Evolutionary conservation across 805 yeast genomes (phyloP).

Genomic region (Pichia heedii): DNA sequence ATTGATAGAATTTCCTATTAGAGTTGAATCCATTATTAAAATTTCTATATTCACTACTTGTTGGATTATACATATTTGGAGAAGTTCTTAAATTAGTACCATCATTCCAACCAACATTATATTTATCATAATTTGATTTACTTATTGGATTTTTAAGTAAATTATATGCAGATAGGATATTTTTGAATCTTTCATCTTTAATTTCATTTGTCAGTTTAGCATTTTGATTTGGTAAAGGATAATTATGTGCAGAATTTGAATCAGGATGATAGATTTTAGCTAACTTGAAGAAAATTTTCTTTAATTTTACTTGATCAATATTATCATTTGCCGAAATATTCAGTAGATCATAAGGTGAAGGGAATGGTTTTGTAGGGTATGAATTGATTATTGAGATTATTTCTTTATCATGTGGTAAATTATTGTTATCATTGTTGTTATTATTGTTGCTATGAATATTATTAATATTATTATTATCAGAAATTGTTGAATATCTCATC

Average conservation of each 20-base stretch:
- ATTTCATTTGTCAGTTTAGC: slow-evolving; percentile 10
- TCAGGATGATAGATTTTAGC: slow-evolving; percentile 87
- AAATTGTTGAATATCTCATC: background rate
- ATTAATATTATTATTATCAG: background rate
- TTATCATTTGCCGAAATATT: slow-evolving; percentile 28
- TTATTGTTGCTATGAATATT: too few relatives aligned
- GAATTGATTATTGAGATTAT: slow-evolving; percentile 17
- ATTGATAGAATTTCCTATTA: background rate
- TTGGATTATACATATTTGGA: slow-evolving; percentile 16
- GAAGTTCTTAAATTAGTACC: slow-evolving; percentile 15
- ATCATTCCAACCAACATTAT: slow-evolving; percentile 38
- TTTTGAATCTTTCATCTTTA: slow-evolving; percentile 42
- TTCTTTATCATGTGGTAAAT: slow-evolving; percentile 13
- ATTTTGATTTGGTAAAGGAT: slow-evolving; percentile 7
- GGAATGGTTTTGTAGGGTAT: slow-evolving; percentile 40
- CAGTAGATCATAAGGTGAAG: slow-evolving; percentile 68
- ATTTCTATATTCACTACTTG: slow-evolving; percentile 11
- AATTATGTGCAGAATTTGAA: slow-evolving; percentile 19
- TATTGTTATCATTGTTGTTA: too few relatives aligned
- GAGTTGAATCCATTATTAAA: background rate
- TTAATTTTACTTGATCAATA: slow-evolving; percentile 33
- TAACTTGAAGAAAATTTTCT: slow-evolving; percentile 43
- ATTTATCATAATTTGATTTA: slow-evolving; percentile 38
- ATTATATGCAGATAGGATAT: slow-evolving; percentile 50
- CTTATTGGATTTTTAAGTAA: slow-evolving; percentile 38